Percentiles rank a stretch among this genome's conserved stretches.
Conservation (phyloP, 768 basidiomycete genomes). For the Goffeauzyma gilvescens region DNA sequence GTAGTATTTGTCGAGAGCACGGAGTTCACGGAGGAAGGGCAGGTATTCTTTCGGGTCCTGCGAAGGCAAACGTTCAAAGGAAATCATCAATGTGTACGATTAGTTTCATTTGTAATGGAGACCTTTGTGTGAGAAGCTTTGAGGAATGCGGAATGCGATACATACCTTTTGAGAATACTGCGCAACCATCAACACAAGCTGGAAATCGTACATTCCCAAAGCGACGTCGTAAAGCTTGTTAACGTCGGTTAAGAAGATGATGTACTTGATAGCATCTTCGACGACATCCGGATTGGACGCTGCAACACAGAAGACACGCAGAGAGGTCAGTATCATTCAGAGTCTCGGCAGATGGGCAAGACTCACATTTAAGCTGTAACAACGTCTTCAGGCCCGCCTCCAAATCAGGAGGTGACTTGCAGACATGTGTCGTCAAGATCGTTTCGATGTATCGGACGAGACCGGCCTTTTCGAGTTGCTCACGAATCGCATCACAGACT, state of each 20-base stretch:
- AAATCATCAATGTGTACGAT: background rate
- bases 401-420: slow-evolving; percentile 76
- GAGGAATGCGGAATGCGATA: too few relatives aligned
- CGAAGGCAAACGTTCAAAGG: slow-evolving; percentile 1
- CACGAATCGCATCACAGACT: slow-evolving; percentile 59
- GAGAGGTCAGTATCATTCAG: background rate
- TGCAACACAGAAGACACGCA: too few relatives aligned
- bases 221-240: slow-evolving; percentile 81
- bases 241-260: slow-evolving; percentile 92
- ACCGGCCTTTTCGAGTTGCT: slow-evolving; percentile 48
- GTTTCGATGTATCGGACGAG: slow-evolving; percentile 68
- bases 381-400: slow-evolving; percentile 63
- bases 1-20: slow-evolving; percentile 57
- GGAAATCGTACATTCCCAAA: slow-evolving; percentile 97
- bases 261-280: slow-evolving; percentile 93
- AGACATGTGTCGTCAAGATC: slow-evolving; percentile 77
- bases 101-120: background rate
- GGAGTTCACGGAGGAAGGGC: slow-evolving; percentile 80
- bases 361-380: slow-evolving; percentile 55
- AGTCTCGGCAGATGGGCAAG: background rate
- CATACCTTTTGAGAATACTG: slow-evolving; percentile 87
- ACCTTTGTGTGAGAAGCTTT: background rate
- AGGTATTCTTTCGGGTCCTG: slow-evolving; percentile 96
- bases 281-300: slow-evolving; percentile 54
- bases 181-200: slow-evolving; percentile 81